These are phyloP conservation scores for Zygosaccharomyces sapae DNA, from an alignment of 1,139 yeast species.

Conservation along the genomic window DNA sequence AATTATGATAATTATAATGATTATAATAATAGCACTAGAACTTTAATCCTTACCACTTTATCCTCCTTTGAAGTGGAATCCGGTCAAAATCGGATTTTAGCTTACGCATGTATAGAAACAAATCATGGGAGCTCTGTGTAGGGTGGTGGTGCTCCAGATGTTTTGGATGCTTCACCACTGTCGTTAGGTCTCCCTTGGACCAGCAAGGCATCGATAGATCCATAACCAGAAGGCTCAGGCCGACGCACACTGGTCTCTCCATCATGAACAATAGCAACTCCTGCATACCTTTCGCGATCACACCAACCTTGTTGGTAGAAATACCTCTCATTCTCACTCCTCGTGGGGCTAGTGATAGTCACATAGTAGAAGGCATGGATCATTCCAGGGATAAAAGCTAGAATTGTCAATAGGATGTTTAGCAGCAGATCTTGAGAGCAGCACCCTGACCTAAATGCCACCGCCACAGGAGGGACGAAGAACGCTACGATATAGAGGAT, in stretches of 20 bases:
- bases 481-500: constrained; percentile 33
- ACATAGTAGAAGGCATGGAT: constrained; percentile 56
- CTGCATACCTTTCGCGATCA: constrained; percentile 26
- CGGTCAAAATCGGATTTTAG: not conserved
- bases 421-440: constrained; percentile 47
- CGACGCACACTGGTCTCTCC: constrained; percentile 2
- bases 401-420: constrained; percentile 67
- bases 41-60: not conserved
- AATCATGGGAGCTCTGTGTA: constrained; percentile 15
- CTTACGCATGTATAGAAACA: not conserved
- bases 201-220: constrained; percentile 9
- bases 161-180: constrained; percentile 8
- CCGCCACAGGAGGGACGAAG: constrained; percentile 36
- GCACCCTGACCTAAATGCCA: constrained; percentile 32
- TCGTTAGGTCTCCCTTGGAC: constrained; percentile 10
- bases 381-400: constrained; percentile 84
- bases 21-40: not conserved
- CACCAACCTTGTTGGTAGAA: constrained; percentile 35
- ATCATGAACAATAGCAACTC: not conserved
- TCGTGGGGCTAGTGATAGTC: constrained; percentile 31
- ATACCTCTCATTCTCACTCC: constrained; percentile 24
- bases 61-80: not conserved
- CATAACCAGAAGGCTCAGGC: constrained; percentile 7
- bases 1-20: too few relatives aligned
- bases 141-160: constrained; percentile 14